Evolutionary conservation across 768 basidiomycete species (phyloP).

Genomic region (Hypholoma sublateritium): DNA sequence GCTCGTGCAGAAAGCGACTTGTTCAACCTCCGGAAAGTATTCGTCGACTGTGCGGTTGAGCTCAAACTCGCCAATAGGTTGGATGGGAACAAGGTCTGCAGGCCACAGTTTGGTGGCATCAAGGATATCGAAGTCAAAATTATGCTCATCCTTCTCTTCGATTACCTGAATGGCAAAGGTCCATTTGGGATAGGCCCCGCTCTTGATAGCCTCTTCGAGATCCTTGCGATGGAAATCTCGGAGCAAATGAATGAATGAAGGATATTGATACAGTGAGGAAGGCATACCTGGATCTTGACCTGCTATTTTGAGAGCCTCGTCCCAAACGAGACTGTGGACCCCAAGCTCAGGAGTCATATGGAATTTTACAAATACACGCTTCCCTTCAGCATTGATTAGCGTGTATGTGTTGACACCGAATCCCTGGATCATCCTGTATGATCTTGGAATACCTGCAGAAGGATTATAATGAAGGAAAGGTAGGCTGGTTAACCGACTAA

Average conservation of each 20-base stretch:
- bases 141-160: slow-evolving; percentile 68
- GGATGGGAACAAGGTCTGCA: slow-evolving; percentile 74
- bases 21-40: slow-evolving; percentile 86
- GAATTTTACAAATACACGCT: slow-evolving; percentile 86
- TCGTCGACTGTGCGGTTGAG: slow-evolving; percentile 65
- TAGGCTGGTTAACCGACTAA: slow-evolving; percentile 2
- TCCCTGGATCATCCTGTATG: slow-evolving; percentile 87
- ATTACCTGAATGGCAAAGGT: slow-evolving; percentile 76
- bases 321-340: slow-evolving; percentile 84
- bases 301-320: slow-evolving; percentile 80
- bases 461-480: neutral
- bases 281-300: slow-evolving; percentile 77
- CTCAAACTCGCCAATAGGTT: slow-evolving; percentile 75
- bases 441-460: slow-evolving; percentile 66
- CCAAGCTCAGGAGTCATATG: slow-evolving; percentile 83
- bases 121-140: slow-evolving; percentile 85
- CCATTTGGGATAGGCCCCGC: slow-evolving; percentile 73
- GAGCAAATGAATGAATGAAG: neutral
- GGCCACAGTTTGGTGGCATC: slow-evolving; percentile 89
- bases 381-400: slow-evolving; percentile 61
- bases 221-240: slow-evolving; percentile 86
- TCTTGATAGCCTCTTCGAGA: slow-evolving; percentile 77
- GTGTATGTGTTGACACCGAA: slow-evolving; percentile 88
- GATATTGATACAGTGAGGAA: neutral
- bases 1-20: slow-evolving; percentile 84